phyloP scores from a whole-genome alignment of 345 rosid genomes.

The Lepidium aucheri region DNA sequence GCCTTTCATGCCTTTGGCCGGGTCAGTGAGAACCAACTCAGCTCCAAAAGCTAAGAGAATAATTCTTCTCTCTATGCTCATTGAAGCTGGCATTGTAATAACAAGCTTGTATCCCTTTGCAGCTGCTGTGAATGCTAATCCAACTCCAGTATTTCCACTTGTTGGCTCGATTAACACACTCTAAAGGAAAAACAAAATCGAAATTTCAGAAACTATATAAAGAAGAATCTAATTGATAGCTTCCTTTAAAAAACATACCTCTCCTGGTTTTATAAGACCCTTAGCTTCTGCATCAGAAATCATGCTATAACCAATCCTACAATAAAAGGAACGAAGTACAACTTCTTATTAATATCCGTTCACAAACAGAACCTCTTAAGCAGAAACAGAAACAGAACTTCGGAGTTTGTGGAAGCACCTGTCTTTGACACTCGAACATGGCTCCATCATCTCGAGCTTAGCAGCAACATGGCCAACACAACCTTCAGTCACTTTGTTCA shows the following conservation, averaged over 20 bases:
- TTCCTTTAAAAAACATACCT: slow-evolving; percentile 31
- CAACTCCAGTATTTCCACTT: slow-evolving; percentile 90
- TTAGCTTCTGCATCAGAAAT: slow-evolving; percentile 72
- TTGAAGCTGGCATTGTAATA: slow-evolving; percentile 91
- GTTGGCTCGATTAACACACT: slow-evolving; percentile 83
- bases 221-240: not conserved
- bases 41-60: slow-evolving; percentile 89
- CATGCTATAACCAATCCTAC: slow-evolving; percentile 89
- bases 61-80: slow-evolving; percentile 86
- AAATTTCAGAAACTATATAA: not conserved
- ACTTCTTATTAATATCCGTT: not conserved
- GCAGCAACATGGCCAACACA: slow-evolving; percentile 73
- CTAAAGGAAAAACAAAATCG: slow-evolving; percentile 15
- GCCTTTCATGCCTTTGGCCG: slow-evolving; percentile 88
- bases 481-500: slow-evolving; percentile 61
- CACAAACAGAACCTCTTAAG: not conserved
- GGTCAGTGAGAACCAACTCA: slow-evolving; percentile 71
- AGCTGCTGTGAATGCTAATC: slow-evolving; percentile 83
- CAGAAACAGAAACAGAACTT: not conserved
- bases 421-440: slow-evolving; percentile 91
- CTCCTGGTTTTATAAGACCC: slow-evolving; percentile 68
- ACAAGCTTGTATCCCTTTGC: slow-evolving; percentile 75
- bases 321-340: not conserved
- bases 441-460: slow-evolving; percentile 83
- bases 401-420: slow-evolving; percentile 28